Base-by-base conservation (phyloP, 2,329 filamentous ascomycete species). In the Monosporascus sp. region DNA sequence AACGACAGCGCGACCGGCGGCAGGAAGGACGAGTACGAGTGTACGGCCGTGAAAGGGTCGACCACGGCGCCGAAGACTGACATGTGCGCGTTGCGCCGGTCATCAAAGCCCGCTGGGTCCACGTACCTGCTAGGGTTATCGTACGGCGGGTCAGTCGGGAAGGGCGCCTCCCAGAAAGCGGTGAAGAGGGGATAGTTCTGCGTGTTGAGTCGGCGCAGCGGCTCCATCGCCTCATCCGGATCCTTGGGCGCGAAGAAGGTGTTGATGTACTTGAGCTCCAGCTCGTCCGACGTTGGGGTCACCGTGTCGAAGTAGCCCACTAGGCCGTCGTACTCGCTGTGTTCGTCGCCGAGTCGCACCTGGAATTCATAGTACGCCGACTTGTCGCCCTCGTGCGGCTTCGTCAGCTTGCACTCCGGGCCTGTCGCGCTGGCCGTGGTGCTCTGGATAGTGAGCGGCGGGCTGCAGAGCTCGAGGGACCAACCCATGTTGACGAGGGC, bases 401-500 rank as follows among this genome's bases (percentile, higher is more conserved):
- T 22, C 24, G 25, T 48, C 31, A 49, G 34, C 3, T 25, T 20
- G 20, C 24, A 51, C 6, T 27, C 24, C 31, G 37, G 11, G 2
- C 37, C 17, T 37, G 4, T 17, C 36, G 36, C 4, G 2, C 4
- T 41, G 18, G 34, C n/a, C 1, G 56, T 50, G 2, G 52, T 65
- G 5, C 55, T 63, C 44, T 69, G 63, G 22, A 54, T 61, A 9
- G 6, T 34, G 6, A 59, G 18, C 1, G 60, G 50, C 1, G 54
- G 38, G 1, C 11, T 50, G 27, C 55, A 62, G 1, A 76, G 59
- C 58, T 77, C 73, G 0, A 76, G 52, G 0, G 65, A 69, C 60
- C 60, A 72, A 3, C 71, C 74, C 17, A 62, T 65, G 37, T 76
- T 72, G 15, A 70, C 68, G 0, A 77, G 63, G 0, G 74, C 74